Percentiles rank a stretch among this genome's conserved stretches.
Conservation (phyloP, 208 protist species). For the Entamoeba dispar region DNA sequence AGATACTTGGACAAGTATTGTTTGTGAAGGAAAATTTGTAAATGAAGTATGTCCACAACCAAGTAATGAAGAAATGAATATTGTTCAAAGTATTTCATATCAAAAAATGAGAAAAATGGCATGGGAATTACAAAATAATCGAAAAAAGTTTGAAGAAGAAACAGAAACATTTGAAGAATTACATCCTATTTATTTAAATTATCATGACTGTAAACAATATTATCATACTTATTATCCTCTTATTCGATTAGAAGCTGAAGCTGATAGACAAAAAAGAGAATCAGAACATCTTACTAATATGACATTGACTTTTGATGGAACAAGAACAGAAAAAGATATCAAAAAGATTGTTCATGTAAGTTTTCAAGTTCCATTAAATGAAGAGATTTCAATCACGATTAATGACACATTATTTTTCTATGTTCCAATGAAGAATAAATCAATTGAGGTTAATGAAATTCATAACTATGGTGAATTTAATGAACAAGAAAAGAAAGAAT, state of each 20-base stretch:
- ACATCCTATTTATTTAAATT: conserved; percentile 31
- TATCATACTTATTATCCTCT: conserved; percentile 56
- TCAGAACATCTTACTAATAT: conserved; percentile 42
- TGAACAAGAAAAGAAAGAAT: background rate
- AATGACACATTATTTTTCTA: conserved; percentile 20
- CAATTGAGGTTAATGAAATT: conserved; percentile 38
- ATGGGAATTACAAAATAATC: conserved; percentile 58
- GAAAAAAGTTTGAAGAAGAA: conserved; percentile 38
- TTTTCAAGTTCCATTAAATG: conserved; percentile 51
- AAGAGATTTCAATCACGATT: conserved; percentile 55
- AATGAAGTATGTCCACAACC: background rate
- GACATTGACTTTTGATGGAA: conserved; percentile 47
- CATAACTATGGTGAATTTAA: conserved; percentile 19
- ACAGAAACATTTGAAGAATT: conserved; percentile 32
- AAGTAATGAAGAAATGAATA: background rate
- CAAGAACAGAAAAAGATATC: conserved; percentile 48
- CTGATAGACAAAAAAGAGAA: conserved; percentile 63
- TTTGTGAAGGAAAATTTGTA: conserved; percentile 25
- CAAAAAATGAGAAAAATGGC: conserved; percentile 60
- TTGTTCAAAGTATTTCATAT: conserved; percentile 16
- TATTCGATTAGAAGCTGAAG: conserved; percentile 62
- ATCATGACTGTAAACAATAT: conserved; percentile 68
- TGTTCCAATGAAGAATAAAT: conserved; percentile 45
- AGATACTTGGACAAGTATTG: conserved; percentile 58
- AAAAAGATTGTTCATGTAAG: conserved; percentile 48